Conservation (phyloP, 163 green algal genomes). For the Volvox carteri region DNA sequence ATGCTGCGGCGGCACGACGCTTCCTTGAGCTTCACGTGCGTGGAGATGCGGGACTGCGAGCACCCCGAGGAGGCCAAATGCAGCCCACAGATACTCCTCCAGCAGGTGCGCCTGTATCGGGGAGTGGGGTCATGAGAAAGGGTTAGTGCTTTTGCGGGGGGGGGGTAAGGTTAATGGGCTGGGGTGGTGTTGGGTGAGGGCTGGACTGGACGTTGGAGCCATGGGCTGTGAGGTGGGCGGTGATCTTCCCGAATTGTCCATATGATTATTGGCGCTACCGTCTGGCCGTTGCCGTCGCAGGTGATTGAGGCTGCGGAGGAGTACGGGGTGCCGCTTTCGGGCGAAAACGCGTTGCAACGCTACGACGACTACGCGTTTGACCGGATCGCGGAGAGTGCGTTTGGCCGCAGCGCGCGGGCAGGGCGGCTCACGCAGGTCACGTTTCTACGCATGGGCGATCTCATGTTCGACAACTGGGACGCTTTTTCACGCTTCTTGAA, state of each 20-base stretch:
- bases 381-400: conserved; percentile 90
- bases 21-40: conserved; percentile 94
- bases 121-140: background rate
- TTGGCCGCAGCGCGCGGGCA: conserved; percentile 82
- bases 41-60: conserved; percentile 99
- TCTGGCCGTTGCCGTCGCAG: conserved; percentile 3
- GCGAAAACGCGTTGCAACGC: conserved; percentile 97
- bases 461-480: conserved; percentile 91
- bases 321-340: conserved; percentile 84
- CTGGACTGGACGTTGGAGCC: too few species aligned
- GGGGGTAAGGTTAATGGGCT: too few species aligned
- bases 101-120: conserved; percentile 73
- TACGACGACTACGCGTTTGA: conserved; percentile 96
- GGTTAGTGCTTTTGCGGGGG: background rate
- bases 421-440: conserved; percentile 90
- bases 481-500: conserved; percentile 86
- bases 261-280: too few species aligned
- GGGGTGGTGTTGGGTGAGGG: too few species aligned
- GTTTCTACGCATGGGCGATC: conserved; percentile 93
- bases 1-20: conserved; percentile 81
- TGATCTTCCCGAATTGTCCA: too few species aligned
- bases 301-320: conserved; percentile 75
- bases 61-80: conserved; percentile 92
- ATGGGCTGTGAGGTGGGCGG: too few species aligned
- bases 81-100: conserved; percentile 92